Base-by-base conservation (phyloP, 306 rosid species). In the Vigna unguiculata region DNA sequence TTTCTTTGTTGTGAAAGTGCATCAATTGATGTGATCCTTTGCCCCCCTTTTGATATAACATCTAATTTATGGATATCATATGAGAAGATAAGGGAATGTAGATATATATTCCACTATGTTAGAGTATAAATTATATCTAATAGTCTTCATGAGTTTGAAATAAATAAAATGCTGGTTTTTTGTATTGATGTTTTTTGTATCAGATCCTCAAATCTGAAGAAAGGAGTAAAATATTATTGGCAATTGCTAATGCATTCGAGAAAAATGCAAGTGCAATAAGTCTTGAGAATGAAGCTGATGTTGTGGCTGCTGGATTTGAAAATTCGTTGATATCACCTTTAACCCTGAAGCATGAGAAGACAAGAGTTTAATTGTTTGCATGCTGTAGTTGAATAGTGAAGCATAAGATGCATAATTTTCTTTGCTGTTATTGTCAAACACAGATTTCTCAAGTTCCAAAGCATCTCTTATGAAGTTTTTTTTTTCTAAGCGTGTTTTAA, bases 191-290 rank as follows among this genome's bases (percentile, higher is more conserved):
- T 63, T 49, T 80, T 58, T 43, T 57, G 72, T 74, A 15, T 30
- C 72, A 95, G 98, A 89, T 82, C 72, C 83, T 92, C 30, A 64
- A 72, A 58, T 81, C 91, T 60, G 72, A 88, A 64, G 96, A 88
- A 46, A 90, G 98, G 91, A 88, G 75, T 78, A 77, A 86, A 69
- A 88, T 95, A 76, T 84, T 95, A 88, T 75, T 92, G 36, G 90
- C 91, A 55, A 52, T 95, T 19, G 97, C 98, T 84, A 86, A 92
- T 70, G 96, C 97, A n/a, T 83, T 95, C 81, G 96, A 89, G 87
- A 90, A 81, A 67, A 90, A 92, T 81, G 88, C 84, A 75, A 77
- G 65, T 49, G 34, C 55, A 71, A 90, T 95, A 63, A 59, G 77
- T 69, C 69, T 25, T 59, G 97, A 90, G 86, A 95, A 95, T 64